These are phyloP conservation scores for Cryphonectria radicalis DNA, from an alignment of 2,329 filamentous ascomycete genomes.

Conservation along the genomic window DNA sequence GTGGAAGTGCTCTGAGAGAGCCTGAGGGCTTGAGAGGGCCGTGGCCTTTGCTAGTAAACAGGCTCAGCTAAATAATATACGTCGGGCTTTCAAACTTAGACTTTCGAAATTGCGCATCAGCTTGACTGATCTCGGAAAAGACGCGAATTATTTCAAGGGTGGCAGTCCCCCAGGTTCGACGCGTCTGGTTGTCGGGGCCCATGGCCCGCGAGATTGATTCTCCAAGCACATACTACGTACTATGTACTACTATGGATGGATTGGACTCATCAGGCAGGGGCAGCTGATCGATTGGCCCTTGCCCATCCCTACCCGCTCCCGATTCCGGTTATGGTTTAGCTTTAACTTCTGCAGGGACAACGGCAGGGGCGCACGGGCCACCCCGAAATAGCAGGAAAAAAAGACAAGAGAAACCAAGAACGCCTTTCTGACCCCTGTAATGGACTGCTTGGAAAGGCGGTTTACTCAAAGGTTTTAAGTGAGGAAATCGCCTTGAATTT, in stretches of 20 bases:
- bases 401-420: background rate
- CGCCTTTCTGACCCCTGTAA: conserved; percentile 13
- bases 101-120: too few species aligned
- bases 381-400: background rate
- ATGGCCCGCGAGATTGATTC: background rate
- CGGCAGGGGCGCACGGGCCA: conserved; percentile 4
- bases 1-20: too few species aligned
- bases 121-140: background rate
- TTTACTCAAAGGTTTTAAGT: background rate
- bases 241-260: too few species aligned
- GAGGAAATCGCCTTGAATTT: conserved; percentile 11
- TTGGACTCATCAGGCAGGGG: background rate
- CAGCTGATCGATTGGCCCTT: background rate
- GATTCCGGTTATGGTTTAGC: background rate
- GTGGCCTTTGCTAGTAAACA: too few species aligned
- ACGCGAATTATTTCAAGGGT: conserved; percentile 2
- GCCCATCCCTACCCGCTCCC: background rate
- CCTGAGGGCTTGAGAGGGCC: too few species aligned
- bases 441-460: conserved; percentile 1
- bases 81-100: too few species aligned
- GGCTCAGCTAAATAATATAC: too few species aligned
- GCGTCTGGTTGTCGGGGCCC: background rate
- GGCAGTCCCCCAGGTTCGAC: background rate
- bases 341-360: background rate
- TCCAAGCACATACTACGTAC: background rate